Conservation (phyloP, 2,329 filamentous ascomycete genomes). For the Fusarium sp. region DNA sequence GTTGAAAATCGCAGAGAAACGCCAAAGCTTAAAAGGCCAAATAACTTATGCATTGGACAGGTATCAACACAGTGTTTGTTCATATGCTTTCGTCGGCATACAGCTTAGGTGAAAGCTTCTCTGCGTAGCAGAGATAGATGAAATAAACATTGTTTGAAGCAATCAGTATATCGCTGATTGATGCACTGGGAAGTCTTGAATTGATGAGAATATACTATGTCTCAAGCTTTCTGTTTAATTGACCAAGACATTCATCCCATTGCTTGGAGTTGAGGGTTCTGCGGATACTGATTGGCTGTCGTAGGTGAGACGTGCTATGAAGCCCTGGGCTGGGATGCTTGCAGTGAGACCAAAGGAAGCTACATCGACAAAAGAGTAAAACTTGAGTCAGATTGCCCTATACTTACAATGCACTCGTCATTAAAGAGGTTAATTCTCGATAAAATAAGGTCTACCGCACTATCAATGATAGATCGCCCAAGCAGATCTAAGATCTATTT, state of each 20-base stretch:
- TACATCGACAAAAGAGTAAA: neutral
- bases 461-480: neutral
- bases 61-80: neutral
- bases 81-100: neutral
- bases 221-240: neutral
- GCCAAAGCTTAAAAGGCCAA: neutral
- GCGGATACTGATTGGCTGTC: accelerated
- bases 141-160: neutral
- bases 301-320: neutral
- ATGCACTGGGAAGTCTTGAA: too few species aligned
- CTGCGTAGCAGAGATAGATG: neutral
- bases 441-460: neutral
- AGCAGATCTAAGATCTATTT: constrained; percentile 1
- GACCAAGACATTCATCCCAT: neutral
- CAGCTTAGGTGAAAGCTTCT: neutral
- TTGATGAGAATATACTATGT: neutral
- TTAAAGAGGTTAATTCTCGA: neutral
- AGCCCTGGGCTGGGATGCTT: neutral
- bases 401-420: neutral
- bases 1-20: neutral
- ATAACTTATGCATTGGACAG: neutral
- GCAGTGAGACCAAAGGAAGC: neutral
- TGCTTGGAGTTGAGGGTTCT: neutral
- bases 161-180: too few species aligned
- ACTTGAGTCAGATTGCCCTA: neutral